These are phyloP conservation scores for Agaricus sinodeliciosus DNA, from an alignment of 768 basidiomycete genomes.

Conservation along the genomic window DNA sequence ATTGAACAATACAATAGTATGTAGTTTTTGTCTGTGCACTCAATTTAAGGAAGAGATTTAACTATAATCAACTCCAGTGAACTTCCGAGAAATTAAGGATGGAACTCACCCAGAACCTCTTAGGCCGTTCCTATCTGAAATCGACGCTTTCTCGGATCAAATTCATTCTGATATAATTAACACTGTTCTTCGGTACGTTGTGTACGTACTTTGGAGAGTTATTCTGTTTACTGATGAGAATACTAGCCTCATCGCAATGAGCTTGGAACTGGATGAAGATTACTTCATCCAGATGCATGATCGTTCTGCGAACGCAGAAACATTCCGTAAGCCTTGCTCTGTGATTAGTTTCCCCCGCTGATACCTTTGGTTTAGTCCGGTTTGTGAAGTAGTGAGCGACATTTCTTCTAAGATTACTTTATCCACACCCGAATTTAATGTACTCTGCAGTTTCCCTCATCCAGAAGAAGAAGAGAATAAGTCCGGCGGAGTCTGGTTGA, in stretches of 20 bases:
- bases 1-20: conserved; percentile 38
- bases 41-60: not conserved
- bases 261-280: conserved; percentile 41
- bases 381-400: conserved; percentile 42
- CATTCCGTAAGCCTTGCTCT: conserved; percentile 30
- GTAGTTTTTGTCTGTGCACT: conserved; percentile 9
- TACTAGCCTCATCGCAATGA: conserved; percentile 30
- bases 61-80: conserved; percentile 18
- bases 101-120: conserved; percentile 29
- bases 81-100: conserved; percentile 23
- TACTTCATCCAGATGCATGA: conserved; percentile 32
- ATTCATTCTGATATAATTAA: conserved; percentile 31
- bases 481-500: conserved; percentile 42
- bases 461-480: conserved; percentile 34
- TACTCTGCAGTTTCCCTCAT: conserved; percentile 29
- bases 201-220: not conserved
- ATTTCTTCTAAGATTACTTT: no score
- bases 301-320: conserved; percentile 22
- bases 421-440: not conserved
- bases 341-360: not conserved
- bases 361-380: conserved; percentile 22
- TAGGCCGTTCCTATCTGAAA: conserved; percentile 29
- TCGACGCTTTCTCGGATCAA: conserved; percentile 27
- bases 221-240: not conserved
- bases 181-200: conserved; percentile 25